Evolutionary conservation across 2,329 filamentous ascomycete species (phyloP).

Genomic region (Chaetomiaceae sp.): DNA sequence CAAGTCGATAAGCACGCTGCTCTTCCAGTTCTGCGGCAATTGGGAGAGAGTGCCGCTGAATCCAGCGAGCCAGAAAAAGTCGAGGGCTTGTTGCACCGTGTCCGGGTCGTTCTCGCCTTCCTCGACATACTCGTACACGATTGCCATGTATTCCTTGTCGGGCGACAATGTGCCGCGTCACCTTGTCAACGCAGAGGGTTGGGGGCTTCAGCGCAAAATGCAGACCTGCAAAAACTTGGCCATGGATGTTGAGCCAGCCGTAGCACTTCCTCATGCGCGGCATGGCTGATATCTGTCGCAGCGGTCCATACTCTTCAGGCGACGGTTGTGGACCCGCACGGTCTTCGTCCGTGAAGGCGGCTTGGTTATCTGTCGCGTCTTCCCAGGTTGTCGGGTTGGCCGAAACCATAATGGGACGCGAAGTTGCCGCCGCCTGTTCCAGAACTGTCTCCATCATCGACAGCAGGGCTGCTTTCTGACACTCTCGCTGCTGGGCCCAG

Average conservation of each 20-base stretch:
- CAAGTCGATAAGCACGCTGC: no score
- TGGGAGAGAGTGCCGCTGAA: neutral
- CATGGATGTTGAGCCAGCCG: slow-evolving; percentile 1
- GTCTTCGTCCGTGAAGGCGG: slow-evolving; percentile 2
- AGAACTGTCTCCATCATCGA: slow-evolving; percentile 1
- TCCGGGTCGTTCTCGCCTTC: slow-evolving; percentile 1
- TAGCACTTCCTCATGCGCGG: slow-evolving; percentile 6
- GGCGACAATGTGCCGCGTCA: neutral
- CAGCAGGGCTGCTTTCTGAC: no score
- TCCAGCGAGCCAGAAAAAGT: slow-evolving; percentile 4
- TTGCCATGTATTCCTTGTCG: neutral
- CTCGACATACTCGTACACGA: slow-evolving; percentile 4
- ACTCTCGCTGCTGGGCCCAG: no score
- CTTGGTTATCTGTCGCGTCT: neutral
- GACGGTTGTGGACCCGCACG: no score
- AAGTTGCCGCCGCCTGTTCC: neutral
- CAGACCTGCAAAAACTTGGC: no score
- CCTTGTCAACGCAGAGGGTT: no score
- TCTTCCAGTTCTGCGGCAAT: neutral
- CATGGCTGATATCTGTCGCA: neutral
- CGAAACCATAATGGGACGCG: neutral
- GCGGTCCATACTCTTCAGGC: no score
- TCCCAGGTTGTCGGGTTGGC: neutral
- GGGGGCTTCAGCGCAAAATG: no score
- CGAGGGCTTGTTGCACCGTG: neutral